A percentile compares a stretch with the other conserved stretches of the same genome.
Evolutionary conservation across 495 filamentous ascomycete genomes (phyloP).

Genomic region (Sordaria brevicollis): DNA sequence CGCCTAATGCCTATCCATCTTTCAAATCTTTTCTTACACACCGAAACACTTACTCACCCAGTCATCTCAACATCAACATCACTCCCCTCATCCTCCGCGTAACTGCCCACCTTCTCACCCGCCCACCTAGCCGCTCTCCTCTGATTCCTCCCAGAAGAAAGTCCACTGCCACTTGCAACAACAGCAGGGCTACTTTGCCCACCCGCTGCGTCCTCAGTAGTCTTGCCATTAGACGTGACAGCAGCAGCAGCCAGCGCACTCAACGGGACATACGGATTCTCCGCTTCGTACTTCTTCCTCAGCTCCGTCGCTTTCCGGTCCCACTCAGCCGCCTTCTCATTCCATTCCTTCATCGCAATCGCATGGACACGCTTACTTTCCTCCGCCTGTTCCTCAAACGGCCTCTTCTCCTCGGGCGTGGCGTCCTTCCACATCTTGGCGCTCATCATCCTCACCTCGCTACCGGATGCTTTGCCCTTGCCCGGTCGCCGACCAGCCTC

Average conservation of each 20-base stretch:
- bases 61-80: constrained; percentile 12
- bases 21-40: neutral
- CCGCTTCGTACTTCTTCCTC: constrained; percentile 51
- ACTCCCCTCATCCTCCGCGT: constrained; percentile 26
- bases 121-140: constrained; percentile 15
- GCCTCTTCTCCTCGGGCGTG: constrained; percentile 52
- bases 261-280: constrained; percentile 34
- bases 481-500: constrained; percentile 54
- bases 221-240: too few species aligned
- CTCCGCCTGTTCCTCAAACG: constrained; percentile 63
- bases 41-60: neutral
- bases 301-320: constrained; percentile 52
- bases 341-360: constrained; percentile 48
- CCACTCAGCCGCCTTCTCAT: constrained; percentile 52
- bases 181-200: neutral
- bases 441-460: constrained; percentile 72
- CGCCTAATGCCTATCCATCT: neutral
- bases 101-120: constrained; percentile 25
- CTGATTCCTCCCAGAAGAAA: neutral
- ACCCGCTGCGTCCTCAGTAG: neutral
- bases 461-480: constrained; percentile 57
- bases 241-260: constrained; percentile 11
- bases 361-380: constrained; percentile 53
- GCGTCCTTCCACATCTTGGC: constrained; percentile 86
- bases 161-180: neutral